phyloP scores from a whole-genome alignment of 306 rosid species.

The Inga oerstediana region DNA sequence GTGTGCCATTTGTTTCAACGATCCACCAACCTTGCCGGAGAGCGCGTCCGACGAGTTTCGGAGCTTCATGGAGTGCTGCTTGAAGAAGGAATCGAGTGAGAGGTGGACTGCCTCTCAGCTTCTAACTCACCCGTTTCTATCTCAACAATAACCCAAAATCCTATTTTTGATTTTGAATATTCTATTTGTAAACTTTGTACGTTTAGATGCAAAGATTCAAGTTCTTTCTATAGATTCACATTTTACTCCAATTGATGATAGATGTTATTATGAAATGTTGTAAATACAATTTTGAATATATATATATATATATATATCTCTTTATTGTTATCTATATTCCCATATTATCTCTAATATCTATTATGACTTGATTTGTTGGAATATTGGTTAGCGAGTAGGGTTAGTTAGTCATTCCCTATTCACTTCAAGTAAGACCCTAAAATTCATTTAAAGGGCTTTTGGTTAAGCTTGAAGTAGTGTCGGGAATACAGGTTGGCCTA shows the following conservation, averaged over 20 bases:
- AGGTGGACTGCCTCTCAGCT: constrained; percentile 75
- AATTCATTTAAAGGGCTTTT: no score
- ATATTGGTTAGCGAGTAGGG: no score
- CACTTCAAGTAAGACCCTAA: no score
- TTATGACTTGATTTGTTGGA: no score
- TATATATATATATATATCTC: no score
- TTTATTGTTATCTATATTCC: no score
- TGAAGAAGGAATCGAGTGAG: constrained; percentile 81
- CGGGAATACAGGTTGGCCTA: no score
- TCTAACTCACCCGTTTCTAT: constrained; percentile 70
- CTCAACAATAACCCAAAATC: constrained; percentile 31
- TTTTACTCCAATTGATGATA: background rate
- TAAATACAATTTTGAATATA: no score
- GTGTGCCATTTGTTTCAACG: constrained; percentile 87
- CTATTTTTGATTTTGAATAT: background rate
- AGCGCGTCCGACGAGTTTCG: constrained; percentile 56
- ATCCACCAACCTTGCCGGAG: constrained; percentile 68
- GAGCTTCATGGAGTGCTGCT: constrained; percentile 64
- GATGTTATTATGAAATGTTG: background rate
- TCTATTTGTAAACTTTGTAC: background rate
- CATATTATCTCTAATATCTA: no score
- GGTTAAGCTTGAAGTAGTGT: no score
- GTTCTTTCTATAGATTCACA: background rate
- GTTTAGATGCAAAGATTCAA: background rate
- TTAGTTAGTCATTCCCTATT: no score